Evolutionary conservation across 2,329 filamentous ascomycete species (phyloP), one percentile per base, ranked within the genome.

Genomic region (Ophiocordyceps sinensis): DNA sequence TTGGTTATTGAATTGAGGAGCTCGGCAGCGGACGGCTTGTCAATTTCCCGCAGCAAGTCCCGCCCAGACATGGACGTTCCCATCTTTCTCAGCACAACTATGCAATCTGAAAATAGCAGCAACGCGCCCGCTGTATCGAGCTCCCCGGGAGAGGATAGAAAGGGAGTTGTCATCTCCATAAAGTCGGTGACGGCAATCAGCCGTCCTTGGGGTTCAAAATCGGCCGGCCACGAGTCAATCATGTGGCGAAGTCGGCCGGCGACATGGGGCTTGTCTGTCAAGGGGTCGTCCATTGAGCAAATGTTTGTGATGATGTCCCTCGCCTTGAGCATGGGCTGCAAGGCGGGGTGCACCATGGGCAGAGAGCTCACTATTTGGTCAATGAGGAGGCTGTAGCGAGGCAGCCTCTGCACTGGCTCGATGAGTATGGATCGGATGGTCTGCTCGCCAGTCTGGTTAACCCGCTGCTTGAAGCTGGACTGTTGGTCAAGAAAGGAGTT

Each of bases 291-390:
- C 64, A 95, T 80, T 14, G 89, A 93, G 61, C 91, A 98, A 36
- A 98, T 98, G 41, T 94, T 91, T 17, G 88, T 87, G 49, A 98
- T 87, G 41, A 94, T 84, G 57, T 96, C 91, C 49, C 89, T 75
- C 1, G 91, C 88, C 56, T 86, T 88, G 35, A 95, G 73, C 63
- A 98, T 80, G 3, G 74, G 71, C 49, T 83, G 81, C 41, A 94
- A 70, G 1, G 88, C 88, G 3, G 87, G 85, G 56, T 96, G 88
- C 9, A 83, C 79, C 39, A 88, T 76, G 5, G 89, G 88, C 15
- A 96, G 72, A 45, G 83, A 87, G 49, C 81, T 79, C 38, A 91
- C 76, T 54, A 98, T 95, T 53, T 93, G 88, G 63, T 98, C 91
- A 51, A 98, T 96, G 55, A 96, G 82, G 30, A 98, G 69, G 53